These are phyloP conservation scores for Chalciporus sphaerocephalus DNA, from an alignment of 768 basidiomycete genomes.

Conservation along the genomic window DNA sequence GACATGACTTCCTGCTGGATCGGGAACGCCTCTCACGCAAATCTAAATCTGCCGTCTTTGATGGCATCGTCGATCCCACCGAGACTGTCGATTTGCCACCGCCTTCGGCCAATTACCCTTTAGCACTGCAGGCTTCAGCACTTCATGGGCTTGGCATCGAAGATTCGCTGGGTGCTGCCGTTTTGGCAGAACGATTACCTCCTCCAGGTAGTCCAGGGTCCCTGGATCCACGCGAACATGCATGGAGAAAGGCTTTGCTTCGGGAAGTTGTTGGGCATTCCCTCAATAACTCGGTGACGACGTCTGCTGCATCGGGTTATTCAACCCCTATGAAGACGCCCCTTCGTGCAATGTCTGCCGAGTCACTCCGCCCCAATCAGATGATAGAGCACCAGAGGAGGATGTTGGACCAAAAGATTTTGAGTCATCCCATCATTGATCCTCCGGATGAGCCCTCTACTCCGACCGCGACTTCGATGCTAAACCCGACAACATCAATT, in stretches of 20 bases:
- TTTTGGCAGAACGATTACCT: conserved; percentile 71
- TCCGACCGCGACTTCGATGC: conserved; percentile 4
- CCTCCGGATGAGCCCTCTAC: conserved; percentile 29
- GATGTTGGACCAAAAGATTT: conserved; percentile 41
- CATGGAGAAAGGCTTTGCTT: conserved; percentile 74
- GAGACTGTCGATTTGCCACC: conserved; percentile 78
- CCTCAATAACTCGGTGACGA: conserved; percentile 53
- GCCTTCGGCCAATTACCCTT: conserved; percentile 62
- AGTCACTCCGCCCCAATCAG: conserved; percentile 19
- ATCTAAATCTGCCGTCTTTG: conserved; percentile 35
- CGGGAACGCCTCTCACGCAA: conserved; percentile 40
- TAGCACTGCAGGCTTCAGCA: conserved; percentile 72
- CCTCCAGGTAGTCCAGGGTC: conserved; percentile 60
- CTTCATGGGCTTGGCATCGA: conserved; percentile 67
- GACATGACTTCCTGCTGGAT: conserved; percentile 46
- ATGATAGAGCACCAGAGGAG: conserved; percentile 23
- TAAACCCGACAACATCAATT: conserved; percentile 10
- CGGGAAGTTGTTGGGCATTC: conserved; percentile 78
- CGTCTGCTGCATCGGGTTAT: conserved; percentile 29
- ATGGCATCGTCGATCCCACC: conserved; percentile 76
- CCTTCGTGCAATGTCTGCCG: conserved; percentile 18
- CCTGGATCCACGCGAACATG: conserved; percentile 52
- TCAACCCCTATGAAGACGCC: conserved; percentile 38
- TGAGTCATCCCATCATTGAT: conserved; percentile 38
- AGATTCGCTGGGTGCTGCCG: conserved; percentile 70